Conservation (phyloP, 2,329 filamentous ascomycete genomes). For the Polychaeton citri region DNA sequence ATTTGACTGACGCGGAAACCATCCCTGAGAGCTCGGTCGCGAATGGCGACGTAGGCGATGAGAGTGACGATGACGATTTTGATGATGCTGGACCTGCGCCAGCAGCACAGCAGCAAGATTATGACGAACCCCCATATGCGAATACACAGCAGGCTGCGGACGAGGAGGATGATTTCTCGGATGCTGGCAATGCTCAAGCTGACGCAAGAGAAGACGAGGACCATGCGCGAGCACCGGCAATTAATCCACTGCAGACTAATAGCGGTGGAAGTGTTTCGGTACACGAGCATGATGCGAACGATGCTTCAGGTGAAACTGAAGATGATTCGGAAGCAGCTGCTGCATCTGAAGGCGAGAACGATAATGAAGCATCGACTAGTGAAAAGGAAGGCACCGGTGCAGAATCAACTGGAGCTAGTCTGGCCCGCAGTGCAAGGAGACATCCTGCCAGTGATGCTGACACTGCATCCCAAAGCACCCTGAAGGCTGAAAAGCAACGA, state of each 20-base stretch:
- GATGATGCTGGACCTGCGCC: slow-evolving; percentile 20
- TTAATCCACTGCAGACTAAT: slow-evolving; percentile 27
- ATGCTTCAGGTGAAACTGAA: slow-evolving; percentile 10
- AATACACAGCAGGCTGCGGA: slow-evolving; percentile 6
- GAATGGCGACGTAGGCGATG: slow-evolving; percentile 26
- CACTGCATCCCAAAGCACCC: slow-evolving; percentile 5
- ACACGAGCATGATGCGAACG: slow-evolving; percentile 12
- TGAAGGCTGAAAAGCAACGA: slow-evolving; percentile 15
- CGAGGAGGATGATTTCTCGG: slow-evolving; percentile 13
- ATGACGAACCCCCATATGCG: slow-evolving; percentile 8
- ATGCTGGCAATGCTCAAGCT: slow-evolving; percentile 9
- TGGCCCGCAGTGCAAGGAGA: not conserved
- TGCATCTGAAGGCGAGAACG: slow-evolving; percentile 13
- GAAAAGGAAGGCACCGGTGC: not conserved
- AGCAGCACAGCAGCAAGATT: not conserved
- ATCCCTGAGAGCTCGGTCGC: slow-evolving; percentile 14
- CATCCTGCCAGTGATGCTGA: slow-evolving; percentile 2
- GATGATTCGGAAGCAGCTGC: slow-evolving; percentile 15
- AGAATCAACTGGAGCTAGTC: not conserved
- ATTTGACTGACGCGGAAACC: slow-evolving; percentile 19
- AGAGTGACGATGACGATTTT: slow-evolving; percentile 27
- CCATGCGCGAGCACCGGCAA: slow-evolving; percentile 15
- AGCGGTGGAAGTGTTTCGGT: slow-evolving; percentile 2
- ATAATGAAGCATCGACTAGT: slow-evolving; percentile 6
- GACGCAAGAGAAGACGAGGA: slow-evolving; percentile 15